Percentiles rank a stretch among this genome's conserved stretches.
Conservation (phyloP, 768 basidiomycete genomes). For the Leccinum broughii region DNA sequence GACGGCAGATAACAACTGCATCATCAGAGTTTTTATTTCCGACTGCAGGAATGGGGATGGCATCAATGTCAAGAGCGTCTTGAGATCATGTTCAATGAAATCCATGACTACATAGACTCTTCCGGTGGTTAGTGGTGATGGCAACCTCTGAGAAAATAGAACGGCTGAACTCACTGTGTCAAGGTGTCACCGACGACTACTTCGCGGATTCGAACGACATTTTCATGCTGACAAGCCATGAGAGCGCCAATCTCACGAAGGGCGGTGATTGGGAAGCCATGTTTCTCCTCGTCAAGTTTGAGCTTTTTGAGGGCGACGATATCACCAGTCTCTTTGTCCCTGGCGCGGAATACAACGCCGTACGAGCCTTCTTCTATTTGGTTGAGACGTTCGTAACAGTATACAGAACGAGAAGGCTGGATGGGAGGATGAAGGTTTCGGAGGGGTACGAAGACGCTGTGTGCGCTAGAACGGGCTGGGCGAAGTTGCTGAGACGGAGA, state of each 20-base stretch:
- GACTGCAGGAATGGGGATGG: slow-evolving; percentile 95
- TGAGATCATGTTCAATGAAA: slow-evolving; percentile 99
- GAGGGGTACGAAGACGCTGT: slow-evolving; percentile 75
- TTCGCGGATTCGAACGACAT: slow-evolving; percentile 95
- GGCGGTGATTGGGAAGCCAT: slow-evolving; percentile 97
- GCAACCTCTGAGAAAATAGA: slow-evolving; percentile 4
- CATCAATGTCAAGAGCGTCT: slow-evolving; percentile 93
- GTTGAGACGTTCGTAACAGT: slow-evolving; percentile 91
- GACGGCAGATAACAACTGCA: slow-evolving; percentile 91
- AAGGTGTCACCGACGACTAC: slow-evolving; percentile 98
- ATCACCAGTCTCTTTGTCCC: slow-evolving; percentile 91
- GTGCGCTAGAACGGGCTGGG: slow-evolving; percentile 24
- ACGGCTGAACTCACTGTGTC: slow-evolving; percentile 81
- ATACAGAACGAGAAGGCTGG: slow-evolving; percentile 87
- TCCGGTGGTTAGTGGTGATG: slow-evolving; percentile 17
- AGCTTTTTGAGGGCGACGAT: slow-evolving; percentile 97
- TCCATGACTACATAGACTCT: slow-evolving; percentile 99
- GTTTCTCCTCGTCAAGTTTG: slow-evolving; percentile 98
- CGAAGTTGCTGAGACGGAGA: slow-evolving; percentile 20
- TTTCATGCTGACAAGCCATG: slow-evolving; percentile 92
- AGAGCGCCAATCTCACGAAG: slow-evolving; percentile 94
- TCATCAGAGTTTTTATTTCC: slow-evolving; percentile 96
- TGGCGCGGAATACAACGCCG: slow-evolving; percentile 95
- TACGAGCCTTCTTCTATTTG: slow-evolving; percentile 99
- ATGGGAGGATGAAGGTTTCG: slow-evolving; percentile 78